Conservation (phyloP, 257 asterid genomes). For the Solanum pimpinellifolium region DNA sequence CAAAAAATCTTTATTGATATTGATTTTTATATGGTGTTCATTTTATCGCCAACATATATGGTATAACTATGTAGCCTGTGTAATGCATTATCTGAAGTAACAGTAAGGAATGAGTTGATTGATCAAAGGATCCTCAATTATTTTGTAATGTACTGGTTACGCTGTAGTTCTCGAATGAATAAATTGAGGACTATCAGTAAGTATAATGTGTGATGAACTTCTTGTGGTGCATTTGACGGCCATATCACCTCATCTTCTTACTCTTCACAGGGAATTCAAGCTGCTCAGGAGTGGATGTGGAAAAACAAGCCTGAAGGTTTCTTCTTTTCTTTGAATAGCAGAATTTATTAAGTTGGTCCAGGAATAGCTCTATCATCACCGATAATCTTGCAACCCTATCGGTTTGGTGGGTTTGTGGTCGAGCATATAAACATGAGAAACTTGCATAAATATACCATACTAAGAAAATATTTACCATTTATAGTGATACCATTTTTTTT, state of each 20-base stretch:
- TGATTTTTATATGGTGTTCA: neutral
- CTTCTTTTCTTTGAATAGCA: neutral
- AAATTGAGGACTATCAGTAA: neutral
- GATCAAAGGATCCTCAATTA: neutral
- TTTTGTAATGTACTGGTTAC: neutral
- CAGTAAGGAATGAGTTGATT: neutral
- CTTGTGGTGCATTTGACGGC: neutral
- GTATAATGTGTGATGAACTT: neutral
- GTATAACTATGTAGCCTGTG: neutral
- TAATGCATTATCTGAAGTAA: neutral
- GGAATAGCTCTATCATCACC: neutral
- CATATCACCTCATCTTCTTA: neutral
- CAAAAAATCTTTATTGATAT: neutral
- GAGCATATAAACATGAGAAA: neutral
- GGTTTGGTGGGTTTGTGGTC: neutral
- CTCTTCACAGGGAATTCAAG: conserved; percentile 27
- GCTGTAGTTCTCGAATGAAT: neutral
- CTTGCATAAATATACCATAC: no score
- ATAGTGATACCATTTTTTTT: no score
- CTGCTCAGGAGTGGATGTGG: conserved; percentile 64
- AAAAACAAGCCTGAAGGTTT: conserved; percentile 31
- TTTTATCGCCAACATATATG: neutral
- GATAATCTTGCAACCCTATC: neutral
- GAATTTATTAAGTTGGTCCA: neutral
- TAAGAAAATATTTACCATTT: no score